Conservation (phyloP, 371 early-diverging fungal species). For the Rhizopus sp. region DNA sequence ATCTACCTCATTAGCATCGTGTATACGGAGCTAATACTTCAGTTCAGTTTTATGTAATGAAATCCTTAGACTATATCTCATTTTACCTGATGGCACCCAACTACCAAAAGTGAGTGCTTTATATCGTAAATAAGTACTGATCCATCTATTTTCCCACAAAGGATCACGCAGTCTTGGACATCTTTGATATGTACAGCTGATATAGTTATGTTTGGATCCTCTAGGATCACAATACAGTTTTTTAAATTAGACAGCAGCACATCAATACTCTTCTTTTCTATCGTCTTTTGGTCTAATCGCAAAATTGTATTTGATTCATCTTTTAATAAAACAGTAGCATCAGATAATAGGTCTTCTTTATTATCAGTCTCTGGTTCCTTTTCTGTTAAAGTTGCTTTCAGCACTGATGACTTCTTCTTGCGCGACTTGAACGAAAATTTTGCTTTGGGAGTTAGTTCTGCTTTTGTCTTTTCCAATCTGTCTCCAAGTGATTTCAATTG, state of each 20-base stretch:
- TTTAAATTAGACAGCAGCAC: constrained; percentile 54
- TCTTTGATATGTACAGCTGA: constrained; percentile 73
- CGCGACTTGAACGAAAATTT: constrained; percentile 69
- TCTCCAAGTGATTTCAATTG: constrained; percentile 51
- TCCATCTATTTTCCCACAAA: constrained; percentile 67
- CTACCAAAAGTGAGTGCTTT: constrained; percentile 54
- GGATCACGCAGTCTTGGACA: constrained; percentile 59
- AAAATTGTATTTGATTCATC: constrained; percentile 12
- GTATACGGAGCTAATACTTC: constrained; percentile 69
- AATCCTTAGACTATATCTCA: not conserved
- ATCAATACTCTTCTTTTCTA: constrained; percentile 35
- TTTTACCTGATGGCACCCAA: constrained; percentile 78
- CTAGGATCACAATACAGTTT: constrained; percentile 59
- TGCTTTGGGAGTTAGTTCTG: constrained; percentile 51
- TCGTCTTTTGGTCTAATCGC: constrained; percentile 1
- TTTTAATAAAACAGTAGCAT: constrained; percentile 30
- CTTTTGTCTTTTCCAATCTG: constrained; percentile 30
- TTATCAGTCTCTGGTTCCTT: not conserved
- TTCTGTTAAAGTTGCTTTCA: constrained; percentile 3
- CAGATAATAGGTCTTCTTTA: constrained; percentile 9
- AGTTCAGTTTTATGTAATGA: not conserved
- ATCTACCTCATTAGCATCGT: constrained; percentile 62
- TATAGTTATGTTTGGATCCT: constrained; percentile 20
- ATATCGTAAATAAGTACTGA: constrained; percentile 71
- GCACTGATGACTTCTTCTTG: constrained; percentile 26